phyloP scores from a whole-genome alignment of 257 asterid genomes.

The Verbascum thapsus region DNA sequence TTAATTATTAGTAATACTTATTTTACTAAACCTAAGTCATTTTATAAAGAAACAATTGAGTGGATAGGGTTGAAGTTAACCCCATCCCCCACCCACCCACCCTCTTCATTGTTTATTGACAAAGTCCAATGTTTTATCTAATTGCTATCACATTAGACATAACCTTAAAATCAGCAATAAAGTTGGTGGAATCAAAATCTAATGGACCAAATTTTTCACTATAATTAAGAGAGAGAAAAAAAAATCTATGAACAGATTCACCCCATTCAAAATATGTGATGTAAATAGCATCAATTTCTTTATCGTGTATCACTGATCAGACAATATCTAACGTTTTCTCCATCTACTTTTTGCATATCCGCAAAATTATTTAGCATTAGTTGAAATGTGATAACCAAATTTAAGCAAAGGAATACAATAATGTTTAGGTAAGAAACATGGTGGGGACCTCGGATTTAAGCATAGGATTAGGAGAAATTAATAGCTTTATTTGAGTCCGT shows the following conservation, averaged over 20 bases:
- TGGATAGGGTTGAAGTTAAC: slow-evolving; percentile 21
- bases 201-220: neutral
- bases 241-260: no score
- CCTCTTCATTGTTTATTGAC: neutral
- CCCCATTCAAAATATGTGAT: no score
- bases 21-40: no score
- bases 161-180: neutral
- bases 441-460: slow-evolving; percentile 31
- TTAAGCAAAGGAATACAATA: neutral
- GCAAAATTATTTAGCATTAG: no score
- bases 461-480: slow-evolving; percentile 9
- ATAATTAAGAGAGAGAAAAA: no score
- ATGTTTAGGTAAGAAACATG: slow-evolving; percentile 26
- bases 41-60: neutral
- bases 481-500: slow-evolving; percentile 23
- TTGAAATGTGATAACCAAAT: no score
- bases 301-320: no score
- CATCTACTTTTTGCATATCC: no score
- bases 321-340: no score
- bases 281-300: no score
- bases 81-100: neutral
- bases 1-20: no score
- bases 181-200: slow-evolving; percentile 14
- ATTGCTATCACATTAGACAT: slow-evolving; percentile 4
- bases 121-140: neutral